Evolutionary conservation across 2,329 filamentous ascomycete genomes (phyloP).

Genomic region (Neodidymelliopsis sp.): DNA sequence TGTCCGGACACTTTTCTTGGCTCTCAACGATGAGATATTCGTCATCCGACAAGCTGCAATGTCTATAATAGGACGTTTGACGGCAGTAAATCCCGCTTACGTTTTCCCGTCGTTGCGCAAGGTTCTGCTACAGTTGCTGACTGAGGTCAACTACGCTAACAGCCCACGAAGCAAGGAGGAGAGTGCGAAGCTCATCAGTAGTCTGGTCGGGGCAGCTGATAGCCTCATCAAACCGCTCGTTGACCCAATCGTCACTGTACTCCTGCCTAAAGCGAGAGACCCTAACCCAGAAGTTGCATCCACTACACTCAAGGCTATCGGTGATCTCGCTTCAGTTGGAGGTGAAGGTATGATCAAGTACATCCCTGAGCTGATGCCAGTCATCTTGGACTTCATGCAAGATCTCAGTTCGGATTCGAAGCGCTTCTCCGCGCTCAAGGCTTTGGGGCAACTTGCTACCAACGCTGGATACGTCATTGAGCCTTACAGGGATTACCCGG

Average conservation of each 20-base stretch:
- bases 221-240: slow-evolving; percentile 95
- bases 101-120: slow-evolving; percentile 96
- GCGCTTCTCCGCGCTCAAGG: slow-evolving; percentile 87
- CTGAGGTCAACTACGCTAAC: slow-evolving; percentile 95
- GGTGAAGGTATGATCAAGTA: slow-evolving; percentile 94
- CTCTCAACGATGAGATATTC: slow-evolving; percentile 94
- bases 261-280: slow-evolving; percentile 92
- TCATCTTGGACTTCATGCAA: slow-evolving; percentile 92
- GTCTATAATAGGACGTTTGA: slow-evolving; percentile 92
- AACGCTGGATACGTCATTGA: slow-evolving; percentile 98
- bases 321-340: slow-evolving; percentile 91
- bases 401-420: slow-evolving; percentile 91
- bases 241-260: slow-evolving; percentile 91
- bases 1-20: slow-evolving; percentile 92
- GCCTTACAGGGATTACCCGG: slow-evolving; percentile 93
- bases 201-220: slow-evolving; percentile 92
- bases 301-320: slow-evolving; percentile 93
- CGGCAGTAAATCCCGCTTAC: slow-evolving; percentile 91
- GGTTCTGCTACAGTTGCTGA: slow-evolving; percentile 93
- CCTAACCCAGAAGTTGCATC: slow-evolving; percentile 86
- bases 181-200: slow-evolving; percentile 88
- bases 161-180: slow-evolving; percentile 95
- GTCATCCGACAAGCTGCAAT: slow-evolving; percentile 93
- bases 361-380: slow-evolving; percentile 90
- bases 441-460: slow-evolving; percentile 89